Percentiles rank a stretch among this genome's conserved stretches.
These are phyloP conservation scores for Suillus ampliporus DNA, from an alignment of 768 basidiomycete species.

Conservation along the genomic window DNA sequence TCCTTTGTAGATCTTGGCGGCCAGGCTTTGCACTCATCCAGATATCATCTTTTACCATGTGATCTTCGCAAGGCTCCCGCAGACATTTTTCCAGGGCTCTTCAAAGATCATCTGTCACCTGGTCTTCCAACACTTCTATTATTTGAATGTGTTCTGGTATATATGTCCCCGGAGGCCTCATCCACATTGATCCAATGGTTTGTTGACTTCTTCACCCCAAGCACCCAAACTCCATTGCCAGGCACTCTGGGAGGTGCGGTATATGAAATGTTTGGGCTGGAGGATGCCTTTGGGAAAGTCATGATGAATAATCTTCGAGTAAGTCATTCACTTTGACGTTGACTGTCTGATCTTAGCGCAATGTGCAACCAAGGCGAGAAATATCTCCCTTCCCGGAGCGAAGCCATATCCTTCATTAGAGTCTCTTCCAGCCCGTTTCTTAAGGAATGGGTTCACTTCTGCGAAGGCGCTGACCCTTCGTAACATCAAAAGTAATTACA, in stretches of 20 bases:
- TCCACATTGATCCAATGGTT: conserved; percentile 77
- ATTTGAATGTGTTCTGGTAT: conserved; percentile 93
- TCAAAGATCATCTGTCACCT: conserved; percentile 54
- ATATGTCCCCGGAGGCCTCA: conserved; percentile 71
- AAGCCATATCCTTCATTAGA: conserved; percentile 61
- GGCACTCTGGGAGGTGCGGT: conserved; percentile 59
- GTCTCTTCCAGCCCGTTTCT: conserved; percentile 64
- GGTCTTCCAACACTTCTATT: conserved; percentile 80
- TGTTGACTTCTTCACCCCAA: conserved; percentile 51
- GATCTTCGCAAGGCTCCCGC: conserved; percentile 74
- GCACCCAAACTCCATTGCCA: neutral
- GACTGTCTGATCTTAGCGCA: neutral
- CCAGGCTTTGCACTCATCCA: conserved; percentile 54
- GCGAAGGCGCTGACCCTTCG: conserved; percentile 68
- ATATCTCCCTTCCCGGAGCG: conserved; percentile 77
- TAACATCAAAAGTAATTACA: conserved; percentile 63
- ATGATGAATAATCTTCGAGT: conserved; percentile 91
- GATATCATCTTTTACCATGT: conserved; percentile 74
- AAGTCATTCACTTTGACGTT: conserved; percentile 17
- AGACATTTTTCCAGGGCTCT: conserved; percentile 47
- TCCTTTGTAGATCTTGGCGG: conserved; percentile 70
- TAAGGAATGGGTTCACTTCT: conserved; percentile 56
- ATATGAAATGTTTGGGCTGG: conserved; percentile 93
- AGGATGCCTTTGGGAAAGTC: conserved; percentile 89
- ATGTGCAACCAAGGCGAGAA: conserved; percentile 55